These are phyloP conservation scores for Ascochyta koolunga DNA, from an alignment of 2,329 filamentous ascomycete genomes.

Conservation along the genomic window DNA sequence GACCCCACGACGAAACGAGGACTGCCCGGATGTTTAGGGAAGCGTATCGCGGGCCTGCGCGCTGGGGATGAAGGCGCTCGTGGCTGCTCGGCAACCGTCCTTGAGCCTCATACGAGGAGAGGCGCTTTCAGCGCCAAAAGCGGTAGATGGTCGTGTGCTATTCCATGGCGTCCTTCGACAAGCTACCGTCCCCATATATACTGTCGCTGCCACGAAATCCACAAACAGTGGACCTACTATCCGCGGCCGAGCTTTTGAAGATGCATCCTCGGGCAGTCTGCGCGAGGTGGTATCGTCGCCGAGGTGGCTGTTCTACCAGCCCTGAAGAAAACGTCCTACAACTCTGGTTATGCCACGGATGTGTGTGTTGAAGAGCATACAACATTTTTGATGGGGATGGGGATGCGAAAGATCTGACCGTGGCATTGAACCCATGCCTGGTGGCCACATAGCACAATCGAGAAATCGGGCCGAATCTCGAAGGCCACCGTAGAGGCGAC, in stretches of 20 bases:
- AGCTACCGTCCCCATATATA: constrained; percentile 49
- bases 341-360: constrained; percentile 59
- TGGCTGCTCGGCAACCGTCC: constrained; percentile 51
- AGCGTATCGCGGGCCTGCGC: constrained; percentile 53
- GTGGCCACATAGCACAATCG: constrained; percentile 56
- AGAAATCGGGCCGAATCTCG: constrained; percentile 53
- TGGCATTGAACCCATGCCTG: constrained; percentile 64
- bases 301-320: constrained; percentile 56
- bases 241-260: constrained; percentile 49
- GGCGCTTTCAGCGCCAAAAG: constrained; percentile 8
- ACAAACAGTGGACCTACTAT: constrained; percentile 43
- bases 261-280: constrained; percentile 56
- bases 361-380: too few species aligned
- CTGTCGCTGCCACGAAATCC: constrained; percentile 43
- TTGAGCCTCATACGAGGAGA: constrained; percentile 10
- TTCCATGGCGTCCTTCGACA: constrained; percentile 47
- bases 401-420: constrained; percentile 54
- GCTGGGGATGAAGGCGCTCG: constrained; percentile 57
- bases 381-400: too few species aligned
- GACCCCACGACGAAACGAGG: not conserved
- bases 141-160: constrained; percentile 36
- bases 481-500: constrained; percentile 57
- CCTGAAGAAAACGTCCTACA: constrained; percentile 51
- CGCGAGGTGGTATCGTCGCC: constrained; percentile 59
- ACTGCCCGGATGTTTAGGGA: constrained; percentile 39